A percentile compares a stretch with the other conserved stretches of the same genome.
phyloP scores from a whole-genome alignment of 1,284 basidiomycete genomes.

The Puccinia coronata region DNA sequence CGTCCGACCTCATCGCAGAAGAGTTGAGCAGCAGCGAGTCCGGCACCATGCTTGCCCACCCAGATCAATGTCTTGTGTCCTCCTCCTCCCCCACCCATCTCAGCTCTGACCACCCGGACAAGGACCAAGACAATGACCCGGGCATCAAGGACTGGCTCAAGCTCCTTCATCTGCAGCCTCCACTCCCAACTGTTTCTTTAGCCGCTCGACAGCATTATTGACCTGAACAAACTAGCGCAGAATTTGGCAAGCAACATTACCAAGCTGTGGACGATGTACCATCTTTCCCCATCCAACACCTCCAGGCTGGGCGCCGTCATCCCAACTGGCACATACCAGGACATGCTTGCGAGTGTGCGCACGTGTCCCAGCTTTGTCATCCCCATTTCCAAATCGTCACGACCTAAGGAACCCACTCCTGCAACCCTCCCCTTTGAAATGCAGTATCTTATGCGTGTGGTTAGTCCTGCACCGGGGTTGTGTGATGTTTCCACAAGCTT shows the following conservation, averaged over 20 bases:
- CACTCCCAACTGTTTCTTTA: constrained; percentile 58
- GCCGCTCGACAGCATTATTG: constrained; percentile 78
- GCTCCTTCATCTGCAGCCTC: not conserved
- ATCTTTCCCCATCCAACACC: constrained; percentile 63
- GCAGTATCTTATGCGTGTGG: constrained; percentile 32
- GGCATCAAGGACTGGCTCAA: not conserved
- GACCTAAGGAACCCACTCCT: not conserved
- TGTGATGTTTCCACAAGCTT: not conserved
- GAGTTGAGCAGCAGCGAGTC: not conserved
- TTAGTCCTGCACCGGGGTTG: not conserved
- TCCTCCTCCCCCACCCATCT: not conserved
- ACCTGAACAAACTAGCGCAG: constrained; percentile 71
- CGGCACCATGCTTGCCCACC: not conserved
- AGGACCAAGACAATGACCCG: no score
- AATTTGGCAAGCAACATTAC: constrained; percentile 74
- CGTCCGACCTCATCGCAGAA: no score
- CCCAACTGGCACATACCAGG: constrained; percentile 70
- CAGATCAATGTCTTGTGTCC: not conserved
- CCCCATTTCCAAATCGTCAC: constrained; percentile 62
- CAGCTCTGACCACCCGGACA: no score
- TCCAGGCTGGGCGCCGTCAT: constrained; percentile 77
- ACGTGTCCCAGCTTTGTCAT: constrained; percentile 75
- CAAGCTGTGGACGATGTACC: constrained; percentile 84
- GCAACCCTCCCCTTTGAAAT: constrained; percentile 15
- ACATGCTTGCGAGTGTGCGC: constrained; percentile 68